Conservation (phyloP, 1,284 basidiomycete species). For the Apiotrichum porosum region DNA sequence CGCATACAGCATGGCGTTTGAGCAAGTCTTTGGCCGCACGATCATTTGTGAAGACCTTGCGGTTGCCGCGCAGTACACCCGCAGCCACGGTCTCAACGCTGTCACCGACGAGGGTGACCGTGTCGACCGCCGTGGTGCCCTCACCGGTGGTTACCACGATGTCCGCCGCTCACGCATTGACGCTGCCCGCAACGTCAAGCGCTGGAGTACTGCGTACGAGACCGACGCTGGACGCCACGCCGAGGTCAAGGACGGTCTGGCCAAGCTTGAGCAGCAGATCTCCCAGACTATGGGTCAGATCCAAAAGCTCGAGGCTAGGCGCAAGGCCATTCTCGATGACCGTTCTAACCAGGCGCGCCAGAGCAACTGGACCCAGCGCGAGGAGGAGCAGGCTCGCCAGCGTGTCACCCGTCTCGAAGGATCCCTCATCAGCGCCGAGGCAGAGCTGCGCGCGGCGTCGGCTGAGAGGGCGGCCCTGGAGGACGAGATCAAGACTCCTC, state of each 20-base stretch:
- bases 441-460: conserved; percentile 53
- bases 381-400: conserved; percentile 65
- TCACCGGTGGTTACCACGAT: conserved; percentile 96
- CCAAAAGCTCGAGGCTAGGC: conserved; percentile 65
- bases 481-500: conserved; percentile 68
- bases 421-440: conserved; percentile 65
- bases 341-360: conserved; percentile 66
- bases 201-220: conserved; percentile 70
- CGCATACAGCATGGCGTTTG: conserved; percentile 73
- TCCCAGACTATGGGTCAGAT: conserved; percentile 70
- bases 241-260: conserved; percentile 69
- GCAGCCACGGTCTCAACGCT: conserved; percentile 89
- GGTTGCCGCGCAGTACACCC: conserved; percentile 89
- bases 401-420: conserved; percentile 64
- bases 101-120: conserved; percentile 98
- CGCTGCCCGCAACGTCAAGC: conserved; percentile 69
- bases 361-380: conserved; percentile 58
- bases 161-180: conserved; percentile 84
- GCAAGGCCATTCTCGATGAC: conserved; percentile 64
- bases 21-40: conserved; percentile 91
- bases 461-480: conserved; percentile 59
- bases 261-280: conserved; percentile 79
- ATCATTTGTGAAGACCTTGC: conserved; percentile 90
- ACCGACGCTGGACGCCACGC: conserved; percentile 60
- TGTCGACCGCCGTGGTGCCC: conserved; percentile 89